Base-by-base conservation (phyloP, 2,329 filamentous ascomycete genomes). In the Davidsoniella australis region DNA sequence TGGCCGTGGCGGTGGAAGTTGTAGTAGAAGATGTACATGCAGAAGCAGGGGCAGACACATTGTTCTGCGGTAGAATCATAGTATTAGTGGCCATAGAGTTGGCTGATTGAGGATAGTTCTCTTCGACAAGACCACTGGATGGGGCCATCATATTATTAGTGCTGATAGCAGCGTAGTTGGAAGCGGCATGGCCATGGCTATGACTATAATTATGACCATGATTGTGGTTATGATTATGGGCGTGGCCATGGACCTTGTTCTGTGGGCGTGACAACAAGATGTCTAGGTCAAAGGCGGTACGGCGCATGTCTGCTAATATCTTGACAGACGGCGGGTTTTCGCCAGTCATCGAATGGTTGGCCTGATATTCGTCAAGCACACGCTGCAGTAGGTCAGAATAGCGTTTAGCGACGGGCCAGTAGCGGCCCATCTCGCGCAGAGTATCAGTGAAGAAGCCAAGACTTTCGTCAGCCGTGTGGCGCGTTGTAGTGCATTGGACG, bases 221-320 rank as follows among this genome's bases (percentile, higher is more conserved):
- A 23, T 23, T 23, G 20, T 18, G 39, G 39, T 9, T 10, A 16
- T 41, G 39, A 5, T 23, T 23, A 23, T 5, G 20, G 20, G 20
- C 20, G 14, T 18, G 24, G 16, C 45, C n/a, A 9, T 16, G 7
- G 14, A 26, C 14, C 8, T 49, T 39, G 16, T 16, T 17, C 1
- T 85, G 85, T 62, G 94, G 86, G 7, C 84, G 74, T 4, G 84
- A 87, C 54, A 94, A 94, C 29, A 94, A 68, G 56, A 93, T 85
- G 59, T 94, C 88, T 4, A 94, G 72, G 60, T 94, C 88, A 58
- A 88, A 93, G 0, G 86, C 88, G 45, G 84, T 93, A 17, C 88
- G 73, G 17, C 88, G 75, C 88, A 95, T 94, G 58, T 94, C 88
- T 1, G 86, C 83, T 1, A 94, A 66, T 48, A 94, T 94, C 60